Evolutionary conservation across 169 alveolate species (phyloP).

Genomic region (Plasmodium chabaudi): DNA sequence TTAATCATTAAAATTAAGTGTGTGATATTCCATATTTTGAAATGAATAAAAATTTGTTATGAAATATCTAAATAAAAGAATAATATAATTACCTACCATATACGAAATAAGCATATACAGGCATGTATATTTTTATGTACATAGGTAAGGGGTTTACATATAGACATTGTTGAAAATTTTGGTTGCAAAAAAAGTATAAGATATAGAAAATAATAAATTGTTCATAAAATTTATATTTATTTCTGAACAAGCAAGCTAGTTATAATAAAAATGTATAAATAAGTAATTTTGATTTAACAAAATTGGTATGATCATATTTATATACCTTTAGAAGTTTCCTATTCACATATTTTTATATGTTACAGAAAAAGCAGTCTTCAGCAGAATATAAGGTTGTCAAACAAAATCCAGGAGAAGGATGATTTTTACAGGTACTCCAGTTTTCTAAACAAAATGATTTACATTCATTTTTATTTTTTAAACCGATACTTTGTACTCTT

Average conservation of each 20-base stretch:
- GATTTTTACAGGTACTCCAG: conserved; percentile 15
- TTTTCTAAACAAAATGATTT: conserved; percentile 25
- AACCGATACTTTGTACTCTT: conserved; percentile 10
- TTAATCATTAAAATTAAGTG: no score
- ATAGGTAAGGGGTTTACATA: not conserved
- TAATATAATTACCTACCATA: not conserved
- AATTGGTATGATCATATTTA: no score
- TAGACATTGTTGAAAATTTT: not conserved
- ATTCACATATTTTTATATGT: not conserved
- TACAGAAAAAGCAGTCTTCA: conserved; percentile 29
- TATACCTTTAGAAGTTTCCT: no score
- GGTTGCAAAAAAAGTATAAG: no score
- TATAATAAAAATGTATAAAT: no score
- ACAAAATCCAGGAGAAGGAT: conserved; percentile 55
- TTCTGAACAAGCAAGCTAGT: no score
- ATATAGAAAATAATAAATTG: no score
- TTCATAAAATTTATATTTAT: no score
- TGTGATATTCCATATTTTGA: no score
- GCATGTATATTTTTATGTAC: not conserved
- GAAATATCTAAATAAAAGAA: no score
- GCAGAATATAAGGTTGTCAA: conserved; percentile 21
- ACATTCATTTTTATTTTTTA: conserved; percentile 9
- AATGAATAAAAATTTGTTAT: no score
- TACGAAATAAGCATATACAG: not conserved
- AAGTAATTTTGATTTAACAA: no score